Conservation (phyloP, 176 grass and related monocot genomes). For the Oryza meridionalis region DNA sequence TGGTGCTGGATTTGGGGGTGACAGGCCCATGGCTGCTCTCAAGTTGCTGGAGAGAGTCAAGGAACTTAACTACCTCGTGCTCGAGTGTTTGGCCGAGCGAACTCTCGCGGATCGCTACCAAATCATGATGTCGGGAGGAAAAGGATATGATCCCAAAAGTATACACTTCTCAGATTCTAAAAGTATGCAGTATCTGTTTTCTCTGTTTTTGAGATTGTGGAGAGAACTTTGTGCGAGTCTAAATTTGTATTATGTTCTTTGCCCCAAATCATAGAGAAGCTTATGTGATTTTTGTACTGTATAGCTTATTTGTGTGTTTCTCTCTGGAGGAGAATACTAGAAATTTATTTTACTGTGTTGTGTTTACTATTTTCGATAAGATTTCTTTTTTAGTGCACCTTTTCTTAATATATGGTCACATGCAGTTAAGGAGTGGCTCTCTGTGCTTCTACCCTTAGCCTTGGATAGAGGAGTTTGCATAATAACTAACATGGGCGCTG, state of each 20-base stretch:
- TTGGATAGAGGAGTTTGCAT: slow-evolving; percentile 76
- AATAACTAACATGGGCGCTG: slow-evolving; percentile 95
- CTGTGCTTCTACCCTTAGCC: slow-evolving; percentile 80
- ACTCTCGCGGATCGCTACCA: slow-evolving; percentile 81
- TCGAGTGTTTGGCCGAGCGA: slow-evolving; percentile 92
- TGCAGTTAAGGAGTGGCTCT: slow-evolving; percentile 90
- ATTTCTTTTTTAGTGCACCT: slow-evolving; percentile 1
- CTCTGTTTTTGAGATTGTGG: neutral
- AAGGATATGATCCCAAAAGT: slow-evolving; percentile 91
- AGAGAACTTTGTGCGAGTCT: neutral
- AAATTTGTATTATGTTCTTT: neutral
- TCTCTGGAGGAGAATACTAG: neutral
- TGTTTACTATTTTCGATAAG: neutral
- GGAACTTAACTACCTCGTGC: slow-evolving; percentile 87
- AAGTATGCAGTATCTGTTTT: slow-evolving; percentile 15
- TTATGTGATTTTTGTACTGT: neutral
- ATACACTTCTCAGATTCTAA: neutral
- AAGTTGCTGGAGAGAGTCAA: slow-evolving; percentile 71
- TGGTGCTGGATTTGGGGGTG: slow-evolving; percentile 91
- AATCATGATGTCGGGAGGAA: slow-evolving; percentile 64
- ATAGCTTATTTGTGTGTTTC: neutral
- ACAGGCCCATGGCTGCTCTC: slow-evolving; percentile 68
- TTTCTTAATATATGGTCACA: slow-evolving; percentile 34
- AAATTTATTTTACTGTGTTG: neutral
- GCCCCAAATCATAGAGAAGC: neutral